These are phyloP conservation scores for Senna tora DNA, from an alignment of 306 rosid species.

Conservation along the genomic window DNA sequence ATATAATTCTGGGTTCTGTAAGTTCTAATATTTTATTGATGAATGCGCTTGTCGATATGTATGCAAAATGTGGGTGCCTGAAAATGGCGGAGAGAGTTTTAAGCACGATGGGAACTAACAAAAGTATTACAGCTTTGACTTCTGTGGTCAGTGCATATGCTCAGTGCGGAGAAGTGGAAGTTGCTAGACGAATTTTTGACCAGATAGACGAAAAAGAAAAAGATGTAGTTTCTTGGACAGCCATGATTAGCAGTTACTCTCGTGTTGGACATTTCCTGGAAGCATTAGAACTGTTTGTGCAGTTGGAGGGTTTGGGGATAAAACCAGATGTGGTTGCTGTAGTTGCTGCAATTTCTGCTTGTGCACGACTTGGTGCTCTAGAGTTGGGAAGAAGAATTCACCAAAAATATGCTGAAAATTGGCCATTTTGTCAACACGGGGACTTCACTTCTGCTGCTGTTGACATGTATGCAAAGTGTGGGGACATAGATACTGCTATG, in stretches of 20 bases:
- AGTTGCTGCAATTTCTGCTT: conserved; percentile 49
- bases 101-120: conserved; percentile 20
- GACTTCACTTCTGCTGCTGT: conserved; percentile 45
- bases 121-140: conserved; percentile 46
- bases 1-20: conserved; percentile 32
- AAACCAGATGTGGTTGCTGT: conserved; percentile 44
- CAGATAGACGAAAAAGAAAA: conserved; percentile 39
- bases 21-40: conserved; percentile 34
- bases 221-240: conserved; percentile 51
- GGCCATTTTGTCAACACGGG: conserved; percentile 1
- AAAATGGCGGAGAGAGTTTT: conserved; percentile 44
- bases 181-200: conserved; percentile 46
- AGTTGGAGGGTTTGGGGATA: conserved; percentile 44
- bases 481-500: conserved; percentile 47
- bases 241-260: conserved; percentile 50
- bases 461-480: conserved; percentile 57
- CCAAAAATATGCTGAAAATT: conserved; percentile 42
- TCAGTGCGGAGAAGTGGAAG: conserved; percentile 41
- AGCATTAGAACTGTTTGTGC: conserved; percentile 50
- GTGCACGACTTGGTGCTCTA: conserved; percentile 48
- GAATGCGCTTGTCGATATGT: conserved; percentile 53
- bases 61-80: conserved; percentile 49
- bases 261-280: conserved; percentile 41
- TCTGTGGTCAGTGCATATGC: conserved; percentile 52
- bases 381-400: conserved; percentile 55